These are phyloP conservation scores for Arachnopeziza araneosa DNA, from an alignment of 2,329 filamentous ascomycete genomes.

Conservation along the genomic window DNA sequence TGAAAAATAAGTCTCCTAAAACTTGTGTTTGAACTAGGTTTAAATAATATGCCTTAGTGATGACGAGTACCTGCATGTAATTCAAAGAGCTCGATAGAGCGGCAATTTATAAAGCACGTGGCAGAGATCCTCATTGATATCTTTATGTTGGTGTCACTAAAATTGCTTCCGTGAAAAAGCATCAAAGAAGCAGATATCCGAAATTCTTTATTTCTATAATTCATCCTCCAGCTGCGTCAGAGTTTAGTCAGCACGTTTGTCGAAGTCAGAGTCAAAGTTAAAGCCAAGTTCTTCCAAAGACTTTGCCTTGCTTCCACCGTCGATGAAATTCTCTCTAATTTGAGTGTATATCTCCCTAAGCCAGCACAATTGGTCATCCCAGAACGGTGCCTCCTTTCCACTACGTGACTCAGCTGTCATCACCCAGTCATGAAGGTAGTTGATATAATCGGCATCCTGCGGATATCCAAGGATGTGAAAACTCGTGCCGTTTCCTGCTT, in stretches of 20 bases:
- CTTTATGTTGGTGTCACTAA: no score
- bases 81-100: no score
- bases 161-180: no score
- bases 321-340: conserved; percentile 68
- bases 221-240: no score
- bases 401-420: conserved; percentile 39
- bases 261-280: not conserved
- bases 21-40: not conserved
- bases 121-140: no score
- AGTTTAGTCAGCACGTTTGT: not conserved
- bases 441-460: conserved; percentile 64
- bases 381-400: conserved; percentile 65
- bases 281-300: conserved; percentile 61
- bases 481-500: conserved; percentile 39
- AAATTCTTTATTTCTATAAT: no score
- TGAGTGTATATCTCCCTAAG: conserved; percentile 60
- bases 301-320: conserved; percentile 57
- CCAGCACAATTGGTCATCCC: conserved; percentile 69
- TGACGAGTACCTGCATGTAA: no score
- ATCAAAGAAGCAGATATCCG: no score
- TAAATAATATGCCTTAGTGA: not conserved
- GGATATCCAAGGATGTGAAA: conserved; percentile 48
- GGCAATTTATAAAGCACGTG: no score
- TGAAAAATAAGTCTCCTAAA: not conserved
- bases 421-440: conserved; percentile 60